Base-by-base conservation (phyloP, 306 rosid species). In the Acacia crassicarpa region DNA sequence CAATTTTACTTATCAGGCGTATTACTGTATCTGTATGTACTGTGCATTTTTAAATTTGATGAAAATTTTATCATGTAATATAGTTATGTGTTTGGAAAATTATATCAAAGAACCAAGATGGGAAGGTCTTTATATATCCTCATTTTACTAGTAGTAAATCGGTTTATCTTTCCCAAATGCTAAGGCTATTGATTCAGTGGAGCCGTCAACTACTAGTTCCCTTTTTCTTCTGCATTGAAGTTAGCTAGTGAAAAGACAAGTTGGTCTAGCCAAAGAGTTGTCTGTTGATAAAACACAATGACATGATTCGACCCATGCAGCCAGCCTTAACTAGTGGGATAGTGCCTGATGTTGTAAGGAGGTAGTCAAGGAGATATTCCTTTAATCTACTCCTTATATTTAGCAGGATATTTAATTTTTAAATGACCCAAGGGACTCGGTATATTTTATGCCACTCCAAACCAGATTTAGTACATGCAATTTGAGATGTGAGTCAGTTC, bases 21-120 rank as follows among this genome's bases (percentile, higher is more conserved):
- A 22, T 30, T 59, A 12, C 51, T 58, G 33, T 49, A 70, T 56
- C 25, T n/a, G 63, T 59, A 70, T 56, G 65, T 61, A 22, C 53
- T 72, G 54, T 65, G 33, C 49, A 17, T 72, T 81, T 75, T 9
- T 51, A 77, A 77, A 17, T 73, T 66, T 77, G 14, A 77, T 58
- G 51, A 65, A 44, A 44, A 51, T 53, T 4, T 75, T 75, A 75
- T 82, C 78, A 43, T 41, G 35, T 76, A 35, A 73, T 69, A 75
- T 58, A 25, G 66, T 16, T 20, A 79, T 82, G 43, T 76, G 69
- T 76, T 62, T 69, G 33, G 63, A 61, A 76, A 76, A 38, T 67
- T 33, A 35, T 17, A 38, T 46, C 56, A 56, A 43, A 74, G 51
- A 67, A 62, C 25, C 70, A 38, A 27, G 35, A 74, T 40, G 59